A percentile compares a stretch with the other conserved stretches of the same genome.
Evolutionary conservation across 164 flowering plant species (phyloP).

Genomic region (Euptelea pleiosperma): DNA sequence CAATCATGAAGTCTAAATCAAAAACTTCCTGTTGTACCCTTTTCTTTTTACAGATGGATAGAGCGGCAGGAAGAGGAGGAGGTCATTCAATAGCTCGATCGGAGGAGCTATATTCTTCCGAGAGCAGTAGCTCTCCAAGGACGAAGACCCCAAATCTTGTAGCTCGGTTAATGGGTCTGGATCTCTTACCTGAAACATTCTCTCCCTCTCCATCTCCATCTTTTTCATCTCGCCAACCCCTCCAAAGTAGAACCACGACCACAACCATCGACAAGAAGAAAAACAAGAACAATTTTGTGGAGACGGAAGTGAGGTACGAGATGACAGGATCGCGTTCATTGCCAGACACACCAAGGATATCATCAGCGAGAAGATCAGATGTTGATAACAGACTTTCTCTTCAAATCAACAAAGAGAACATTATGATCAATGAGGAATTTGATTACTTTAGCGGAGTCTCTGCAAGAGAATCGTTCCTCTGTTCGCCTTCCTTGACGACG

Average conservation of each 20-base stretch:
- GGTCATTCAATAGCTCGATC: too few species aligned
- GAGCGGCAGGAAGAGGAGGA: too few species aligned
- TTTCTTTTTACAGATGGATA: conserved; percentile 31
- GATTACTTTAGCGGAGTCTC: conserved; percentile 13
- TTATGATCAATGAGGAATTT: conserved; percentile 21
- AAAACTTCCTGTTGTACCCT: background rate
- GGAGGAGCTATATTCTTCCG: conserved; percentile 30
- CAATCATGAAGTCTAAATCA: background rate
- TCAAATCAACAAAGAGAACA: conserved; percentile 60
- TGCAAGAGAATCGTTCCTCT: background rate
- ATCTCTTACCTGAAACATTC: conserved; percentile 56
- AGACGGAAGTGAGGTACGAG: conserved; percentile 8
- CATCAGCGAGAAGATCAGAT: conserved; percentile 64
- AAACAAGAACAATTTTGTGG: conserved; percentile 9
- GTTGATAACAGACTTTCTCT: conserved; percentile 64
- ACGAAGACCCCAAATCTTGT: conserved; percentile 73
- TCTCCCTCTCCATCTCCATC: conserved; percentile 18
- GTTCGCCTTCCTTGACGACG: conserved; percentile 5
- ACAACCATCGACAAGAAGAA: conserved; percentile 2
- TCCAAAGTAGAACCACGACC: conserved; percentile 10
- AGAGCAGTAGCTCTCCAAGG: conserved; percentile 44
- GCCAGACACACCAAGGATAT: conserved; percentile 71
- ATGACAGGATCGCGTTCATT: conserved; percentile 43
- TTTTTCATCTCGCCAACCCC: conserved; percentile 4
- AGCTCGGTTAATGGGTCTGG: conserved; percentile 93